These are phyloP conservation scores for Neonectria faginata DNA, from an alignment of 2,329 filamentous ascomycete genomes.

Conservation along the genomic window DNA sequence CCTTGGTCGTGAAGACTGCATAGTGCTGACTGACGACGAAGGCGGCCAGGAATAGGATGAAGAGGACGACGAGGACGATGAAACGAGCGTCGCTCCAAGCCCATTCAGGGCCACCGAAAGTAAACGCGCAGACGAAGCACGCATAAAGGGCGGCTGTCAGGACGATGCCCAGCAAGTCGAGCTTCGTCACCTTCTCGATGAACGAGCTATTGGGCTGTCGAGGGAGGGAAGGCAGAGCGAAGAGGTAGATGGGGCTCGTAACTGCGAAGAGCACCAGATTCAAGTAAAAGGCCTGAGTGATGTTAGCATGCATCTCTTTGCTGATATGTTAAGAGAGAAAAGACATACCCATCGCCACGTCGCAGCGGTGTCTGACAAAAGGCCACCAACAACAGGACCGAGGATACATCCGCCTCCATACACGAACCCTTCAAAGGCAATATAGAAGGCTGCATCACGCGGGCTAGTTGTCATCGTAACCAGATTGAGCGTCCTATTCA, in stretches of 20 bases:
- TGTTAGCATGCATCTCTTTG: neutral
- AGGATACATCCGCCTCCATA: constrained; percentile 58
- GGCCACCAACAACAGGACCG: constrained; percentile 56
- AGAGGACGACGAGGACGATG: constrained; percentile 59
- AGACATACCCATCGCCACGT: constrained; percentile 54
- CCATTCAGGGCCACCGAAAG: constrained; percentile 61
- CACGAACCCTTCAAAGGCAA: constrained; percentile 40
- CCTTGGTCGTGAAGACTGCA: constrained; percentile 51
- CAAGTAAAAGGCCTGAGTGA: constrained; percentile 64
- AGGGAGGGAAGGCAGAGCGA: constrained; percentile 45
- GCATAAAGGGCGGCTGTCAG: constrained; percentile 56
- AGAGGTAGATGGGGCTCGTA: constrained; percentile 46
- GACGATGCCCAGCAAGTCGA: constrained; percentile 60
- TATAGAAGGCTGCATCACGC: constrained; percentile 45
- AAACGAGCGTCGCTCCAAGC: constrained; percentile 58
- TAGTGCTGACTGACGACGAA: constrained; percentile 54
- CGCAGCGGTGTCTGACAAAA: constrained; percentile 53
- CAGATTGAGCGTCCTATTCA: constrained; percentile 29
- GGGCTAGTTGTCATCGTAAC: constrained; percentile 27
- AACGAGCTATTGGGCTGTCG: constrained; percentile 39
- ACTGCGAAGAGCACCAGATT: constrained; percentile 61
- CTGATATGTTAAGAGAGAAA: neutral
- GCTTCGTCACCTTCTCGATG: constrained; percentile 46
- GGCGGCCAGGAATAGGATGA: constrained; percentile 50
- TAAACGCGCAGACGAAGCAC: constrained; percentile 59